Percentiles rank a stretch among this genome's conserved stretches.
These are phyloP conservation scores for Wickerhamomyces hampshirensis DNA, from an alignment of 805 yeast species.

Conservation along the genomic window DNA sequence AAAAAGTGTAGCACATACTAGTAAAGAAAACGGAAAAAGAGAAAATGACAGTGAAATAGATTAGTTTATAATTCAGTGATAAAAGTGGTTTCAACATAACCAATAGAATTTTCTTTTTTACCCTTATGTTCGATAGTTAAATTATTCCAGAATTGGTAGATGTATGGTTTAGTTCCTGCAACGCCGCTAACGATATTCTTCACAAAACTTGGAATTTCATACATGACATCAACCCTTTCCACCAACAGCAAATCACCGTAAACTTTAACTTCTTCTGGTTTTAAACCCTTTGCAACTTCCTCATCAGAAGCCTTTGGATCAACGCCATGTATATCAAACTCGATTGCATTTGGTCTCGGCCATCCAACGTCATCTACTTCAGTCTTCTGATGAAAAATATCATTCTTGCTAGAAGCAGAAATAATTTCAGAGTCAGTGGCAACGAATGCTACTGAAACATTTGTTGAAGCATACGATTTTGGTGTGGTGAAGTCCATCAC, in stretches of 20 bases:
- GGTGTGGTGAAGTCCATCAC: slow-evolving; percentile 97
- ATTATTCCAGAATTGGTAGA: slow-evolving; percentile 82
- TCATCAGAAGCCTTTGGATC: slow-evolving; percentile 40
- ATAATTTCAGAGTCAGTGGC: slow-evolving; percentile 60
- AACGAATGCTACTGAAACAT: slow-evolving; percentile 75
- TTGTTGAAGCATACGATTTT: slow-evolving; percentile 75
- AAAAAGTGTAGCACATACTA: not conserved
- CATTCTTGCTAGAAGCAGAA: slow-evolving; percentile 61
- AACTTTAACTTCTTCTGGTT: slow-evolving; percentile 43
- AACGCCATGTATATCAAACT: slow-evolving; percentile 52
- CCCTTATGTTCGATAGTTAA: slow-evolving; percentile 42
- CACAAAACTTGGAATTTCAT: slow-evolving; percentile 91
- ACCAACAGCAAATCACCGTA: slow-evolving; percentile 62
- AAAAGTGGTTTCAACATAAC: slow-evolving; percentile 78
- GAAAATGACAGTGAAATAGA: not conserved
- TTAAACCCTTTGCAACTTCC: slow-evolving; percentile 30
- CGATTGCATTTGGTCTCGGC: slow-evolving; percentile 74
- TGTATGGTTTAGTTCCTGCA: slow-evolving; percentile 95
- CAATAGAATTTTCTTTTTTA: slow-evolving; percentile 54
- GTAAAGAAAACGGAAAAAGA: not conserved
- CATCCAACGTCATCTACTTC: slow-evolving; percentile 74
- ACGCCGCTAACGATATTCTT: slow-evolving; percentile 91
- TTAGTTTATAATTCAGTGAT: slow-evolving; percentile 37
- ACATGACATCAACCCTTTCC: slow-evolving; percentile 96
- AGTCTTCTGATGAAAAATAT: slow-evolving; percentile 52